A percentile compares a stretch with the other conserved stretches of the same genome.
Conservation (phyloP, 2,329 filamentous ascomycete species). For the Trichoderma simmonsii region DNA sequence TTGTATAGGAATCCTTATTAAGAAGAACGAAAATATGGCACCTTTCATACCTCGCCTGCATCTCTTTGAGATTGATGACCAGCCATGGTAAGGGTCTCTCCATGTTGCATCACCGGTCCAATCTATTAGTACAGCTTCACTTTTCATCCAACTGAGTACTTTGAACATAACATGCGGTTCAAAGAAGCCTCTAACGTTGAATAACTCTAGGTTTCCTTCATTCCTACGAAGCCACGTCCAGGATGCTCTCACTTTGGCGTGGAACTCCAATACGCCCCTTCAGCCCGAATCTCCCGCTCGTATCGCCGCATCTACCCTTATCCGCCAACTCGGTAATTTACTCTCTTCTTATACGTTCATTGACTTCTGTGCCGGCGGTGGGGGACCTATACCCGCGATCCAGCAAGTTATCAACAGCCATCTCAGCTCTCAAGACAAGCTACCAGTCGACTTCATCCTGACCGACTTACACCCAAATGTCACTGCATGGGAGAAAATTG, state of each 20-base stretch:
- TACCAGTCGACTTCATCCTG: slow-evolving; percentile 56
- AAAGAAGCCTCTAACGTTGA: background rate
- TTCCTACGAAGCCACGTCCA: slow-evolving; percentile 64
- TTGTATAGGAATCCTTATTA: background rate
- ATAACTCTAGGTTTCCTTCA: slow-evolving; percentile 47
- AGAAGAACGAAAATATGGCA: slow-evolving; percentile 34
- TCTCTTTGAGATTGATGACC: slow-evolving; percentile 66
- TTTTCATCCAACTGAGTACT: background rate
- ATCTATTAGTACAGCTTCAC: background rate
- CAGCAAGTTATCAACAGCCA: slow-evolving; percentile 56
- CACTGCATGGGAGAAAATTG: slow-evolving; percentile 55
- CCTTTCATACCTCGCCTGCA: slow-evolving; percentile 57
- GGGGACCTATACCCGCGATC: slow-evolving; percentile 65
- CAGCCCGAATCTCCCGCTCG: slow-evolving; percentile 57
- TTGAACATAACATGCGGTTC: background rate
- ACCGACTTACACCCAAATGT: slow-evolving; percentile 66
- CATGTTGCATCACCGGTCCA: background rate
- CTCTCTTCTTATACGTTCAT: slow-evolving; percentile 60
- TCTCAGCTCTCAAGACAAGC: slow-evolving; percentile 27
- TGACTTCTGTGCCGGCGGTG: slow-evolving; percentile 74
- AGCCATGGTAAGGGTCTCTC: slow-evolving; percentile 51
- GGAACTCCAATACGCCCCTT: slow-evolving; percentile 59
- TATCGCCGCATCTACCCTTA: slow-evolving; percentile 58
- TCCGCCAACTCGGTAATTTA: slow-evolving; percentile 45
- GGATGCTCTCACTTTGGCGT: slow-evolving; percentile 55